Evolutionary conservation across 2,329 filamentous ascomycete species (phyloP).

Genomic region (Exophiala phaeomuriformis): DNA sequence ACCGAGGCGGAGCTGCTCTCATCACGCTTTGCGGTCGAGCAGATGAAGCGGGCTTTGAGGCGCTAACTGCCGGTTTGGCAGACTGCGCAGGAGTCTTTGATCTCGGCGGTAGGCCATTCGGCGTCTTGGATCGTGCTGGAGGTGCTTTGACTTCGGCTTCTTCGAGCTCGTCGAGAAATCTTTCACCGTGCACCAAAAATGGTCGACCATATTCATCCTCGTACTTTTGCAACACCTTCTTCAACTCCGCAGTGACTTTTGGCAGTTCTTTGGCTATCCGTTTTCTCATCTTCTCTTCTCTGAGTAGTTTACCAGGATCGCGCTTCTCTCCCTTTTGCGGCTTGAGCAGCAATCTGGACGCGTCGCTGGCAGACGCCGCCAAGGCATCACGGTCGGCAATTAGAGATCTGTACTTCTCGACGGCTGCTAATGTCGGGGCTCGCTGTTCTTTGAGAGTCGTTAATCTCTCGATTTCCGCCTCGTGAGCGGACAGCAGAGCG

Average conservation of each 20-base stretch:
- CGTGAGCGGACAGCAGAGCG: slow-evolving; percentile 86
- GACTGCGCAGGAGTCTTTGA: slow-evolving; percentile 41
- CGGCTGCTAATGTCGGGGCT: slow-evolving; percentile 69
- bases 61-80: slow-evolving; percentile 15
- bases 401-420: slow-evolving; percentile 75
- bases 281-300: slow-evolving; percentile 98
- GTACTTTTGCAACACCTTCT: slow-evolving; percentile 73
- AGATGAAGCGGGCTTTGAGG: slow-evolving; percentile 10
- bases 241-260: slow-evolving; percentile 78
- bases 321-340: slow-evolving; percentile 89
- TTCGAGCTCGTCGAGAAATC: slow-evolving; percentile 81
- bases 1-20: slow-evolving; percentile 38
- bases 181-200: slow-evolving; percentile 85
- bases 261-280: slow-evolving; percentile 92
- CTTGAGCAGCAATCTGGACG: slow-evolving; percentile 82
- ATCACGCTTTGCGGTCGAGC: slow-evolving; percentile 34
- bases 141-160: slow-evolving; percentile 52
- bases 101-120: slow-evolving; percentile 53
- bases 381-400: slow-evolving; percentile 82
- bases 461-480: slow-evolving; percentile 77
- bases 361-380: slow-evolving; percentile 85
- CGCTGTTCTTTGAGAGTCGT: slow-evolving; percentile 81
- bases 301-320: slow-evolving; percentile 84
- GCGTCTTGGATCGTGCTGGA: slow-evolving; percentile 67
- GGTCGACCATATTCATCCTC: slow-evolving; percentile 91